phyloP scores from a whole-genome alignment of 306 rosid species.

The Abrus precatorius region DNA sequence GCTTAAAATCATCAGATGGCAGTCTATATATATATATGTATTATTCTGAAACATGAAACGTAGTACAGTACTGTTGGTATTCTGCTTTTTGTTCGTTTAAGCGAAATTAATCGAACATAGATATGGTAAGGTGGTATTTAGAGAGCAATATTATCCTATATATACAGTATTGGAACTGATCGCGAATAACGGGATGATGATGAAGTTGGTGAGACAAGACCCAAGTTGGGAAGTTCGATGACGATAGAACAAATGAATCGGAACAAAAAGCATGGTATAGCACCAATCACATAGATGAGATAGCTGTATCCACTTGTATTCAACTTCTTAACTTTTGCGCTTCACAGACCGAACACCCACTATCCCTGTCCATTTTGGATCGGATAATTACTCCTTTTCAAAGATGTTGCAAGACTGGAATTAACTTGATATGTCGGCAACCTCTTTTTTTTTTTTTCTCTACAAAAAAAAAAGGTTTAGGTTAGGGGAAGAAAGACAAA shows the following conservation, averaged over 20 bases:
- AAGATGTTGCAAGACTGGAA: constrained; percentile 52
- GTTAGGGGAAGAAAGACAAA: background rate
- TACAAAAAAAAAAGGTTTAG: background rate
- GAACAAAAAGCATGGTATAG: constrained; percentile 83
- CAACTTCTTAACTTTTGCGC: constrained; percentile 79
- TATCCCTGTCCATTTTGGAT: constrained; percentile 64
- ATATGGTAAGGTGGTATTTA: background rate
- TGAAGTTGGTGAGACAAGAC: constrained; percentile 55
- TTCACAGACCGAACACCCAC: constrained; percentile 75
- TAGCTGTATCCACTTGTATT: constrained; percentile 86
- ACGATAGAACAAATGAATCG: constrained; percentile 85
- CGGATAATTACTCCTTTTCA: constrained; percentile 51
- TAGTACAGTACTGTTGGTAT: constrained; percentile 3
- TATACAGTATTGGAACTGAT: constrained; percentile 1
- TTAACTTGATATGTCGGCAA: constrained; percentile 70
- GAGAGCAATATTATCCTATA: background rate
- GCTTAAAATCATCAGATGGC: constrained; percentile 16
- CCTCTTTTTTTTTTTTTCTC: constrained; percentile 12
- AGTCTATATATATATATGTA: background rate
- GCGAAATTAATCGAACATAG: background rate
- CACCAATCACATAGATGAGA: constrained; percentile 63
- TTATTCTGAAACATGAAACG: background rate
- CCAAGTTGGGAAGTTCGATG: constrained; percentile 66
- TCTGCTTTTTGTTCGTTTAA: background rate
- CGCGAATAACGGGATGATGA: constrained; percentile 33